A percentile compares a stretch with the other conserved stretches of the same genome.
Evolutionary conservation across 2,329 filamentous ascomycete genomes (phyloP).

Genomic region (Paecilomyces dactylethromorphus): DNA sequence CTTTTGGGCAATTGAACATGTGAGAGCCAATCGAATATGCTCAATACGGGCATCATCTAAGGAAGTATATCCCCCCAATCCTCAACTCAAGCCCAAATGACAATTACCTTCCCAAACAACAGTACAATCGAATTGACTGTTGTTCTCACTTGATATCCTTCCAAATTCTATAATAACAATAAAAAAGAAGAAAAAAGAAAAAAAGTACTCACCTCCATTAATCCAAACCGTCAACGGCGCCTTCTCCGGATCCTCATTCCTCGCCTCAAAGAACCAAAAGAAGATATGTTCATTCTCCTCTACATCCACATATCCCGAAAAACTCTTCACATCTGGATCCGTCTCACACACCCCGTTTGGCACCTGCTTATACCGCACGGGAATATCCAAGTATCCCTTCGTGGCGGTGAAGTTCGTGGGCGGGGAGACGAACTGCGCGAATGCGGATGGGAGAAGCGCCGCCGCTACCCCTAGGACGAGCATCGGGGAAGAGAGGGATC

Average conservation of each 20-base stretch:
- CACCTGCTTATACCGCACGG: slow-evolving; percentile 44
- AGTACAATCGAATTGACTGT: background rate
- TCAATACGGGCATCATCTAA: background rate
- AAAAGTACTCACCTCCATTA: slow-evolving; percentile 36
- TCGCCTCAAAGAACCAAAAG: background rate
- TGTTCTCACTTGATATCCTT: background rate
- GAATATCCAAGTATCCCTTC: slow-evolving; percentile 31
- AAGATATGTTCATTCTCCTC: background rate
- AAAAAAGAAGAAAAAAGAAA: background rate
- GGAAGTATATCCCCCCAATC: no score
- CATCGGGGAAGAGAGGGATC: background rate
- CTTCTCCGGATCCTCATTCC: slow-evolving; percentile 34
- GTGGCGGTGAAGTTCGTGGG: slow-evolving; percentile 31
- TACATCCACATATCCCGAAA: background rate
- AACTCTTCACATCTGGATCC: background rate
- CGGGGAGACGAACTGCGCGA: slow-evolving; percentile 29
- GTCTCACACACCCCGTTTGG: slow-evolving; percentile 39
- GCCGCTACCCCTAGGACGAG: background rate
- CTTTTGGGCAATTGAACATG: background rate
- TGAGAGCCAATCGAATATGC: background rate
- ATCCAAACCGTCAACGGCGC: slow-evolving; percentile 58
- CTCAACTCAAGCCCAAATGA: no score
- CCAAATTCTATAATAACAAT: background rate
- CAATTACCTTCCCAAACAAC: no score
- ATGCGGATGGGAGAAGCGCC: slow-evolving; percentile 1